Evolutionary conservation across 768 basidiomycete species (phyloP).

Genomic region (Trametes coccinea): DNA sequence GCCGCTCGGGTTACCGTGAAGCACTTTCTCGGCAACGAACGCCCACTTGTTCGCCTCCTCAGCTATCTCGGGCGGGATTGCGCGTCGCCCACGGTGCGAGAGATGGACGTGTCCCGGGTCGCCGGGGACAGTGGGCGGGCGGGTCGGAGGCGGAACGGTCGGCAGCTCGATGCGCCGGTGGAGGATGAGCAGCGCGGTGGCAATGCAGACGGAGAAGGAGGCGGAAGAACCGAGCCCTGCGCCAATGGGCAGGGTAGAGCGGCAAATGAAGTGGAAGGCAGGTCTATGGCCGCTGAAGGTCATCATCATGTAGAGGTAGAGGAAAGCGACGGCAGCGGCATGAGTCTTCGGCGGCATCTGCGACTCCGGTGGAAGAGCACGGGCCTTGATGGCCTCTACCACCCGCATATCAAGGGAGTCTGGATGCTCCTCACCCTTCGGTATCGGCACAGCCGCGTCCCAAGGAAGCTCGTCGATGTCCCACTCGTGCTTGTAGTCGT

Average conservation of each 20-base stretch:
- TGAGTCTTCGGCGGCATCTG: conserved; percentile 39
- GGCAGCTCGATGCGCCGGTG: conserved; percentile 66
- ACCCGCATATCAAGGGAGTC: conserved; percentile 73
- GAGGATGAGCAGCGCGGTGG: conserved; percentile 76
- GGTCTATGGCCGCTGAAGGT: conserved; percentile 61
- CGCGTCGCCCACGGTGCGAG: conserved; percentile 64
- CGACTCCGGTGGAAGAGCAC: conserved; percentile 38
- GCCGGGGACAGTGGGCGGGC: conserved; percentile 24
- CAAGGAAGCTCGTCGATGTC: conserved; percentile 75
- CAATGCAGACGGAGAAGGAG: conserved; percentile 87
- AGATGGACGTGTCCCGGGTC: conserved; percentile 59
- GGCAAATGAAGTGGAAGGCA: conserved; percentile 75
- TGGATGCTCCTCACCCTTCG: conserved; percentile 53
- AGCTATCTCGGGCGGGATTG: conserved; percentile 61
- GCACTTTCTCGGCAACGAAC: conserved; percentile 91
- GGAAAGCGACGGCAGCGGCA: conserved; percentile 68
- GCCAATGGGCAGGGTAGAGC: conserved; percentile 89
- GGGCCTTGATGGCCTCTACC: conserved; percentile 64
- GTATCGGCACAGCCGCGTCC: conserved; percentile 61
- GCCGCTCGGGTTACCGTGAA: conserved; percentile 97
- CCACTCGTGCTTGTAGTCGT: conserved; percentile 80
- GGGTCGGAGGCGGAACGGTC: conserved; percentile 48
- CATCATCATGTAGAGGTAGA: conserved; percentile 92
- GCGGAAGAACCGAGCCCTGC: conserved; percentile 98
- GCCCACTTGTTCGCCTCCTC: conserved; percentile 91